Percentiles rank a stretch among this genome's conserved stretches.
Conservation (phyloP, 805 yeast genomes). For the Hanseniaspora meyeri region DNA sequence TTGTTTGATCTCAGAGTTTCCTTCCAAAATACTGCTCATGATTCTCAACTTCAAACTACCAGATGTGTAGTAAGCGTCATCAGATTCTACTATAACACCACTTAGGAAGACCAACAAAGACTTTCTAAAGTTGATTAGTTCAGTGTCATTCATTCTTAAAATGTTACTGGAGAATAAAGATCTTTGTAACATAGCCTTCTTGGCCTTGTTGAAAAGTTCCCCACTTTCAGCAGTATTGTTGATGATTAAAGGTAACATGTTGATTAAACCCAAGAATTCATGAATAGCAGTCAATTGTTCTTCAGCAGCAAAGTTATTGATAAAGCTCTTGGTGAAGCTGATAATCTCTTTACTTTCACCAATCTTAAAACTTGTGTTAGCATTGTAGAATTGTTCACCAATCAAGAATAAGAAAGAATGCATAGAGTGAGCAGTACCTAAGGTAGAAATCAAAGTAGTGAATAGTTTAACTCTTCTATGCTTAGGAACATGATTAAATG, state of each 20-base stretch:
- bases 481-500: constrained; percentile 89
- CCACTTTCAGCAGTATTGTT: constrained; percentile 31
- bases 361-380: constrained; percentile 42
- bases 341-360: constrained; percentile 55
- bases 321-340: constrained; percentile 61
- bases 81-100: constrained; percentile 34
- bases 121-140: constrained; percentile 37
- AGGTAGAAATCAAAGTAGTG: constrained; percentile 60
- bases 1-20: constrained; percentile 19
- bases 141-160: constrained; percentile 38
- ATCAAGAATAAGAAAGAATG: constrained; percentile 64
- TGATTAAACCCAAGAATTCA: constrained; percentile 35
- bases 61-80: constrained; percentile 20
- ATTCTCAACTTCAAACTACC: constrained; percentile 42
- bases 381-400: constrained; percentile 61
- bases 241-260: constrained; percentile 13
- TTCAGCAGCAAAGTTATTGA: constrained; percentile 51
- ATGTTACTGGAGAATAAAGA: constrained; percentile 54
- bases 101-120: constrained; percentile 47
- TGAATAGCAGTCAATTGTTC: constrained; percentile 52
- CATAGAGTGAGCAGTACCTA: constrained; percentile 55
- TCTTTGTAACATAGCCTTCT: constrained; percentile 34
- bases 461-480: constrained; percentile 86
- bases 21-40: constrained; percentile 38
- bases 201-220: constrained; percentile 22